Evolutionary conservation across 2,329 filamentous ascomycete species (phyloP), one percentile per base, ranked within the genome.

Genomic region (Verticillium nonalfalfae): DNA sequence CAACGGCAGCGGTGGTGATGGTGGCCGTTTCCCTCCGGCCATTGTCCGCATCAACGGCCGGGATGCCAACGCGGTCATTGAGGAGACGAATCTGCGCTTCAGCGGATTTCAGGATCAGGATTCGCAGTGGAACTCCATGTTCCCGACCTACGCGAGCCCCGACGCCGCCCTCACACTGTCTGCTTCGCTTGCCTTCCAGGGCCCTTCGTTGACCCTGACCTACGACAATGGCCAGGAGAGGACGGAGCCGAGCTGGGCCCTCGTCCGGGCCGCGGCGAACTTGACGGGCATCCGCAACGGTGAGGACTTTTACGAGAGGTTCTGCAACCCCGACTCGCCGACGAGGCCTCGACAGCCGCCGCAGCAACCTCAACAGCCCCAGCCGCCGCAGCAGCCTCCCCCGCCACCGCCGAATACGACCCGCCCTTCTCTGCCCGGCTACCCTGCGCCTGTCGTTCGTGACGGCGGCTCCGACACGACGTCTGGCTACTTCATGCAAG

Each of bases 11-110:
- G 13, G 10, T 14, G 26, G 26, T 31, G 5, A 31, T 4, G 26
- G 26, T 15, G 59, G n/a, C 15, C 31, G 18, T 79, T 56, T 34
- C 15, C 58, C 58, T 13, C 82, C 81, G 1, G 75, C 81, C 1
- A 76, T 88, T 38, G 72, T 73, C 1, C 70, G 79, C 62, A 87
- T 88, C 69, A 83, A 88, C 66, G 85, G 81, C n/a, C 70, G 79
- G 55, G 76, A 85, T 54, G 82, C 80, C 3, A 76, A 76, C 6
- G 75, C 75, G 1, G 82, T 77, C 62, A 73, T 86, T 18, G 73
- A 79, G 52, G 74, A 80, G 2, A 78, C 77, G 69, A 76, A 79
- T 10, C 72, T 78, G 58, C 74, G 73, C 38, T 70, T 70, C 59
- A 80, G 81, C 60, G 74, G 71, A 34, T 76, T 80, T 35, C 84